Evolutionary conservation across 768 basidiomycete genomes (phyloP), one percentile per base, ranked within the genome.

Genomic region (Boletus vermiculosoides): DNA sequence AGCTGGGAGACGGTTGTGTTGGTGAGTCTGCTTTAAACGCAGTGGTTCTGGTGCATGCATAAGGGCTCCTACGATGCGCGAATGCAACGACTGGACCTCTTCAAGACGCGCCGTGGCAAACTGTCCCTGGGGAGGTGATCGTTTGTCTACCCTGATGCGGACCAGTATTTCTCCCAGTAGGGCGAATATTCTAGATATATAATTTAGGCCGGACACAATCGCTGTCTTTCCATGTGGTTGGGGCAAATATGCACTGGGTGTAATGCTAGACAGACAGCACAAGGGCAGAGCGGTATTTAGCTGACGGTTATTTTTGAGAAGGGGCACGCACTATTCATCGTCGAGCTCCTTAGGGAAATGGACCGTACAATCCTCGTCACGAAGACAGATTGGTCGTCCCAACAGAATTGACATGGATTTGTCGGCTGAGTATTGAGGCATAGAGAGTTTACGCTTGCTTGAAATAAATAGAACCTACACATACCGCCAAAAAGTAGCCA

Each of bases 201-300:
- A 92, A 74, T 92, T 92, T 45, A 95, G 82, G 18, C 94, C 94
- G 25, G 88, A 90, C 18, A 96, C 84, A 57, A 92, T 76, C 13
- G 92, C 87, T 13, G 90, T 91, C 76, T 87, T 88, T 63, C 88
- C 90, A 62, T 85, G 83, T n/a, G 94, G 94, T 66, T 94, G 93
- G 42, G 88, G 86, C 44, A 92, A 76, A 73, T 93, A 92, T 57
- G 86, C 84, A 66, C 81, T 86, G 51, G 84, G 83, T n/a, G 91
- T 94, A 66, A 96, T 92, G 74, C 90, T 88, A 58, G 31, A 46
- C 20, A 61, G 61, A 63, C 60, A 57, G 52, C 45, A 54, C 53
- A 55, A 54, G 47, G 34, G 34, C 18, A 25, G 61, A 62, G 34
- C 52, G 50, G 60, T 70, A 70, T 59, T 61, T 65, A 74, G 71